Evolutionary conservation across 768 basidiomycete genomes (phyloP), one percentile per base, ranked within the genome.

Genomic region (Roridomyces roridus): DNA sequence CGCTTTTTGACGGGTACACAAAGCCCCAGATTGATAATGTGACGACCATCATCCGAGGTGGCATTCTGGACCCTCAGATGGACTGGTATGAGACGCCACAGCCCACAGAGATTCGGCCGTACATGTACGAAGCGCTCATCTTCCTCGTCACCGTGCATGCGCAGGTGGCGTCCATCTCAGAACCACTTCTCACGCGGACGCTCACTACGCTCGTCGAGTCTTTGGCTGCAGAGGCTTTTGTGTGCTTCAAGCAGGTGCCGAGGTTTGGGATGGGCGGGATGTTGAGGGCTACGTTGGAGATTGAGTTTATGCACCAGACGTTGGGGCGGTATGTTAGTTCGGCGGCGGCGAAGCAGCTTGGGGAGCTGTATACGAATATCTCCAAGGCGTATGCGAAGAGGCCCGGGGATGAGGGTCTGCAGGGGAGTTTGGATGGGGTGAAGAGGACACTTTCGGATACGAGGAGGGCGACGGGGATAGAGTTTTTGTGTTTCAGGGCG

Each of bases 241-340:
- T 79, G 14, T 92, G 88, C 72, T 96, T 99, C 83, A 84, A 84
- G 64, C 88, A 95, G 72, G 87, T 98, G 37, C 89, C 88, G 66
- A 83, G 88, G 45, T 98, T 97, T 68, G 95, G 96, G 17, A 97
- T 98, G 89, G 97, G 97, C 26, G 97, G 97, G 9, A 98, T 98
- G 97, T 81, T 99, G 40, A 86, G 93, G 44, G 97, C 97, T 14
- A 98, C 97, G 5, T 87, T 99, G 24, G 96, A 98, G 73, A 97
- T 98, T 63, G 97, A 98, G 75, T 98, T 98, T 77, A 88, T 98
- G 80, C 96, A 99, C 72, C 97, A 98, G 76, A 94, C 92, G 6
- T 78, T 99, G 37, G 86, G 88, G 26, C 88, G 91, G 63, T 96
- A 96, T 69, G 91, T 98, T 50, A 90, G 91, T 15, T 79, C 87